Conservation (phyloP, 352 stramenopile genomes). For the Globisporangium radiosum region DNA sequence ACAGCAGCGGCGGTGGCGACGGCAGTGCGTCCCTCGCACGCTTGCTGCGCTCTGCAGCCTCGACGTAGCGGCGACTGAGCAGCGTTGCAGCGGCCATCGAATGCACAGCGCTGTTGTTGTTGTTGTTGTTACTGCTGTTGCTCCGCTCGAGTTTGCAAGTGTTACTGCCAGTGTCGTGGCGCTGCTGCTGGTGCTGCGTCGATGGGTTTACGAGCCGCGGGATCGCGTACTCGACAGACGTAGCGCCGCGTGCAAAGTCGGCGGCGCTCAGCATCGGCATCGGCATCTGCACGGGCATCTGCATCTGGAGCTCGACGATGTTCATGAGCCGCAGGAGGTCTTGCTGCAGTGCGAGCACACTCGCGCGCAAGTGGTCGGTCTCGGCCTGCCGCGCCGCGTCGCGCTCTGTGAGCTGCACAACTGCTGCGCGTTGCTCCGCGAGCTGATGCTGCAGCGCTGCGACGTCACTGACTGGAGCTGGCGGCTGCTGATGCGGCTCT, state of each 20-base stretch:
- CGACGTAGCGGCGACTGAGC: slow-evolving; percentile 16
- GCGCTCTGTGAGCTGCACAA: slow-evolving; percentile 24
- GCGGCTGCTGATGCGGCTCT: neutral
- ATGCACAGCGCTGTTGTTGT: neutral
- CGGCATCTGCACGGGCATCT: slow-evolving; percentile 32
- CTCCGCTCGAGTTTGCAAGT: too few relatives aligned
- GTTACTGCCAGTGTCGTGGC: neutral
- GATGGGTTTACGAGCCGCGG: neutral
- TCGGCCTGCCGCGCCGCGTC: slow-evolving; percentile 30
- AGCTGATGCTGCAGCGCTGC: slow-evolving; percentile 19
- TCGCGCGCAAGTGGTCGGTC: slow-evolving; percentile 47
- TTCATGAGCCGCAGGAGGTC: slow-evolving; percentile 71
- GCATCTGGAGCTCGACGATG: slow-evolving; percentile 75
- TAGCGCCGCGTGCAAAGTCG: neutral
- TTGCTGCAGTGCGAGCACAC: slow-evolving; percentile 61
- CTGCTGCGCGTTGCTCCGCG: slow-evolving; percentile 19
- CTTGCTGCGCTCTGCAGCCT: slow-evolving; percentile 7
- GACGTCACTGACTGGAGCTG: neutral
- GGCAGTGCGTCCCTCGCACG: slow-evolving; percentile 9
- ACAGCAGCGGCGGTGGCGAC: too few relatives aligned
- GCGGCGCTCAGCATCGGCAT: slow-evolving; percentile 1
- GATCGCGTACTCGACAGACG: neutral
- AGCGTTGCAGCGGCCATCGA: slow-evolving; percentile 5
- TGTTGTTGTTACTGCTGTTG: too few relatives aligned
- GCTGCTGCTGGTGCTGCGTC: neutral